Evolutionary conservation across 345 rosid species (phyloP), one percentile per base, ranked within the genome.

Genomic region (Luvunga scandens): DNA sequence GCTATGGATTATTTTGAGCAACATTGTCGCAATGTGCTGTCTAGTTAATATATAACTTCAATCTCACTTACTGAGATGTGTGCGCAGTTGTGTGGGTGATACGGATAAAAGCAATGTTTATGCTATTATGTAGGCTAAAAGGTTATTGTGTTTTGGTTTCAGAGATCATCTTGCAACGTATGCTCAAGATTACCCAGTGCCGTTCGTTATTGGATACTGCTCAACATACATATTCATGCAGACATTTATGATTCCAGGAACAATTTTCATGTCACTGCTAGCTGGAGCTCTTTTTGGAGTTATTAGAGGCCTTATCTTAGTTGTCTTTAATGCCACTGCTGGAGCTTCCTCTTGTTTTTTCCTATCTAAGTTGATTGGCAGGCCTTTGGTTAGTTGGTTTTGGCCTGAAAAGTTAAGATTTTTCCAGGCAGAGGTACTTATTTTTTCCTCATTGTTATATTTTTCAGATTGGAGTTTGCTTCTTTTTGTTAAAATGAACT

Each of bases 191-290:
- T 90, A 92, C 63, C 98, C 98, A 13, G 85, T 90, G 36, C 94
- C 88, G 71, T 96, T 96, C 81, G 89, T 94, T 42, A 84, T 96
- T 83, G 98, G 98, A 65, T 96, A 96, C 85, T 94, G 97, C 85
- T 89, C 99, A 5, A 96, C 95, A 1, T 96, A 96, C 83, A 94
- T 96, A 82, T 96, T 96, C 87, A 96, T 94, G 99, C 99, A 96
- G 88, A 96, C 99, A 25, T 96, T 96, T 76, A 96, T 96, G 99
- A 96, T 96, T 74, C 99, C 99, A 14, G 99, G 99, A 83, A 96
- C 99, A 25, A 92, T 96, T 88, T 96, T 96, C 87, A 92, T 96
- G 99, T 96, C 99, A 61, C 75, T 94, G 80, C 94, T 96, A 18
- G 99, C 99, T 38, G 99, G 99, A 77, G 99, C 99, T 63, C 97